Evolutionary conservation across 176 grass and related monocot genomes (phyloP), one percentile per base, ranked within the genome.

Genomic region (Microstegium vimineum): DNA sequence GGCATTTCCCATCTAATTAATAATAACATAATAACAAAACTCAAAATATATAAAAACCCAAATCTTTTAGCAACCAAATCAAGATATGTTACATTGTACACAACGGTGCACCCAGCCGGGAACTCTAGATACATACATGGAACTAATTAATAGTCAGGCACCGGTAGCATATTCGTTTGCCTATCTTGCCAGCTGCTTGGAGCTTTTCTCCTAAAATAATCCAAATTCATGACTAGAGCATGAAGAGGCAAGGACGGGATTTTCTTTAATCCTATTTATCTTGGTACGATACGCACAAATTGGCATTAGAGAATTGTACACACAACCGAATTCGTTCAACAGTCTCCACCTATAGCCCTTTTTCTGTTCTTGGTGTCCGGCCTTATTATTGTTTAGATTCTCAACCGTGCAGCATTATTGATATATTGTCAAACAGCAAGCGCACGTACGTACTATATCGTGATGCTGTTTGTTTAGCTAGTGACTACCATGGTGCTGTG

Each of bases 271-370:
- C 37, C 8, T 62, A 45, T 18, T 38, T 31, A 15, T 20, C 14
- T 61, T 54, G 51, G 60, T 27, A 9, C 75, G 5, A n/a, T 16
- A 25, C 18, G 54, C 54, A 28, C 60, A 38, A 18, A 36, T 30
- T 57, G 34, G 33, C 17, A 70, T 57, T 28, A 57, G 13, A 81
- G 59, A 71, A 71, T 42, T 38, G 49, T 40, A 32, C 5, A n/a
- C 51, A 63, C 62, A 28, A 32, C 26, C 22, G 40, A 46, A 43
- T 89, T 71, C 22, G 42, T 43, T 85, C 65, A 57, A 62, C 72
- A 4, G 30, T 89, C 46, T 36, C 71, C 65, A 82, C 72, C 82
- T 77, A n/a, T n/a, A 51, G 34, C 17, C 63, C n/a, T 10, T 73
- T 20, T 52, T n/a, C n/a, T 5, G 25, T 42, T 17, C 7, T 63